These are phyloP conservation scores for Imleria badia DNA, from an alignment of 768 basidiomycete genomes.

Conservation along the genomic window DNA sequence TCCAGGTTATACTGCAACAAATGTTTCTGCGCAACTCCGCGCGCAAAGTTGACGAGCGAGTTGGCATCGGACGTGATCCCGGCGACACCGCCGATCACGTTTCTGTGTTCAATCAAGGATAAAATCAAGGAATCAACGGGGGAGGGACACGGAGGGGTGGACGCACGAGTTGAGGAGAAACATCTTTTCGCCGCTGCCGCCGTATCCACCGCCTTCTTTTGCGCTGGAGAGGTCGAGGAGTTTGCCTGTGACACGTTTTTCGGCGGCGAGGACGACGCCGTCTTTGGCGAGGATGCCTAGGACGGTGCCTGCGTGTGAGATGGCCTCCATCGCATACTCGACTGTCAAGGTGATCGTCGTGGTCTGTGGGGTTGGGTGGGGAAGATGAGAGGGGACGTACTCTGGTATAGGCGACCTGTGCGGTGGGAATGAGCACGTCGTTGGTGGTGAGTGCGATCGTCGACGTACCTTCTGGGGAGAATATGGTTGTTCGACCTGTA, in stretches of 20 bases:
- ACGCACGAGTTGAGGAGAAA: conserved; percentile 87
- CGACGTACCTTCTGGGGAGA: conserved; percentile 90
- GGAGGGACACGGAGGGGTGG: not conserved
- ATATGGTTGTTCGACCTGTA: conserved; percentile 93
- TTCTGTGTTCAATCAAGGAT: conserved; percentile 52
- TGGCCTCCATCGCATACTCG: conserved; percentile 99
- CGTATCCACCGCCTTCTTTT: conserved; percentile 81
- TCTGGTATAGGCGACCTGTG: conserved; percentile 95
- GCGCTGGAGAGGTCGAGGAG: conserved; percentile 86
- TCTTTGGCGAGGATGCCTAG: conserved; percentile 90
- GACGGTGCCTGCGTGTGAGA: conserved; percentile 93
- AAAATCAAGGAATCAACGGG: conserved; percentile 1
- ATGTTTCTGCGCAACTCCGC: conserved; percentile 87
- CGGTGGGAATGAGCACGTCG: conserved; percentile 4
- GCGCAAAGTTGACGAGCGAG: conserved; percentile 92
- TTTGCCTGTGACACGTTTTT: conserved; percentile 99
- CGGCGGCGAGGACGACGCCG: conserved; percentile 88
- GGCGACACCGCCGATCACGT: conserved; percentile 93
- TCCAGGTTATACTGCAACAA: conserved; percentile 92
- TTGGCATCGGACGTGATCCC: conserved; percentile 97
- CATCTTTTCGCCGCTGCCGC: conserved; percentile 98
- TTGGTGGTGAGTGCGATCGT: conserved; percentile 3
- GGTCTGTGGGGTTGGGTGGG: not conserved
- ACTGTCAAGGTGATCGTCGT: conserved; percentile 46
- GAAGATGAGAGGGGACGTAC: conserved; percentile 44